Evolutionary conservation across 257 asterid species (phyloP).

Genomic region (Nicotiana tomentosiformis): DNA sequence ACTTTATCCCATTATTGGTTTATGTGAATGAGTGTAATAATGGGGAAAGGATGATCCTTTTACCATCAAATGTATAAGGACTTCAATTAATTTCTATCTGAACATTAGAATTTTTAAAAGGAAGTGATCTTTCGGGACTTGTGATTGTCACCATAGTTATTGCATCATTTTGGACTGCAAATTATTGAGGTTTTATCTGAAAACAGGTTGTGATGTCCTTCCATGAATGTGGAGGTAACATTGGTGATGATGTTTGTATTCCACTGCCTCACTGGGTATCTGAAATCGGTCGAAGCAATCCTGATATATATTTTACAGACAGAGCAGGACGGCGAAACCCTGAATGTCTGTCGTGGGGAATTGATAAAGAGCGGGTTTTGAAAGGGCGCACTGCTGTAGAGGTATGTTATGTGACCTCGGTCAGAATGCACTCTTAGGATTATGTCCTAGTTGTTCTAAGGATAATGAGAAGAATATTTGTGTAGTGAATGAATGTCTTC

Average conservation of each 20-base stretch:
- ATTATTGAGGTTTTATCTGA: slow-evolving; percentile 56
- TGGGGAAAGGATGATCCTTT: background rate
- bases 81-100: background rate
- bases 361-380: slow-evolving; percentile 86
- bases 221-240: slow-evolving; percentile 81
- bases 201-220: slow-evolving; percentile 84
- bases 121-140: background rate
- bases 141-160: background rate
- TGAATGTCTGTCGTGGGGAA: slow-evolving; percentile 95
- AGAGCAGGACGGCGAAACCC: slow-evolving; percentile 78
- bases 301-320: slow-evolving; percentile 88
- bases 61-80: background rate
- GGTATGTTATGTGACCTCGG: slow-evolving; percentile 40
- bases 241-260: slow-evolving; percentile 74
- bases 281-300: slow-evolving; percentile 83
- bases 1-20: background rate
- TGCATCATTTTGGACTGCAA: background rate
- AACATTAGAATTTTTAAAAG: background rate
- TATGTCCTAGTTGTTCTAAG: background rate
- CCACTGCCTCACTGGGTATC: slow-evolving; percentile 81
- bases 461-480: background rate
- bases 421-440: background rate
- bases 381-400: slow-evolving; percentile 88
- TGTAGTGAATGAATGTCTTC: background rate
- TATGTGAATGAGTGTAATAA: background rate